Evolutionary conservation across 768 basidiomycete species (phyloP), one percentile per base, ranked within the genome.

Genomic region (Psilocybe azurescens): DNA sequence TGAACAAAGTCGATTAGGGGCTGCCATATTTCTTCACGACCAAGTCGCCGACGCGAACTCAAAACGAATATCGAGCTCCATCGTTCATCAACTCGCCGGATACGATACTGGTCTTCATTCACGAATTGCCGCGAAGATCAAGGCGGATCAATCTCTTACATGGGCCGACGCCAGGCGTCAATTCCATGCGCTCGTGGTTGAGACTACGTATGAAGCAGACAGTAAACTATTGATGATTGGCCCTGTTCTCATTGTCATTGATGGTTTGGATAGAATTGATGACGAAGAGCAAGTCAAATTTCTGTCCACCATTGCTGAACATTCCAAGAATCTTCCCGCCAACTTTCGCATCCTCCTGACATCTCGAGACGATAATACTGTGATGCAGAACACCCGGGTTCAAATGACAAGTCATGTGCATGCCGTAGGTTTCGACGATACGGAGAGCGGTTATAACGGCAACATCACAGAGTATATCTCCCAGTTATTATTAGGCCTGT

Each of bases 321-420:
- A 54, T 11, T n/a, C 38, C 16, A 24, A 5, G 9, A 32, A 13
- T 5, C 16, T 54, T 2, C 53, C 53, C 14, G 7, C 53, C 8
- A 54, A 54, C 33, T 54, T 54, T 24, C 53, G 53, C 33, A 54
- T 54, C n/a, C 36, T 54, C 36, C 3, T 54, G 16, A 54, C 53
- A 20, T 54, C 33, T 6, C 53, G 38, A 39, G 33, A 36, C 13
- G 53, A 33, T 5, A 33, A 54, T 18, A 36, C 36, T 18, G 53
- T 54, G 9, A 5, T 33, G 18, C 16, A 24, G 20, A 18, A 54
- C 38, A 5, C 38, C 36, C 33, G 53, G 53, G 10, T 32, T 32
- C 32, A 18, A 36, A 30, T 13, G 6, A 18, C 18, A 4, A 33
- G 33, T 24, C 33, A 54, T 6, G 18, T 24, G 30, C 53, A 16